Base-by-base conservation (phyloP, 805 yeast genomes). In the Diddensiella caesifluorescens region DNA sequence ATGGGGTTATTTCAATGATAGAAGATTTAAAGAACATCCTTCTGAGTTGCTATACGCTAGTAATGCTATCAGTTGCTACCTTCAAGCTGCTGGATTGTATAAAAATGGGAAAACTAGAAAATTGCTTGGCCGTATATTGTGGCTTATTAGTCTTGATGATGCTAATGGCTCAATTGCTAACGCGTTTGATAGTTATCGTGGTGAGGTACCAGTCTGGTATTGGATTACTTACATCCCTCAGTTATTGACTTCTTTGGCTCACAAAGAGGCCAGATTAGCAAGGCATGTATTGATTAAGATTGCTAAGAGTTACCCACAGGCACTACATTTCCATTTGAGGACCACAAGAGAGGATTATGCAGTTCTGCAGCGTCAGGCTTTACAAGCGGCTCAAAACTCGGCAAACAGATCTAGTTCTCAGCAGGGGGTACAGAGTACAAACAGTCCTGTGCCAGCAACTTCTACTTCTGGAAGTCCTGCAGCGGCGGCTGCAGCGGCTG, bases 211-310 rank as follows among this genome's bases (percentile, higher is more conserved):
- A 3, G 95, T 90, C 2, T 92, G 99, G 99, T 90, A 90, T 62
- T 92, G 97, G 97, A 87, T 92, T 34, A 87, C 97, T 0, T 92
- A 83, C 56, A 88, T 92, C 51, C 98, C 98, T 2, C 98, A 94
- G 63, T 69, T 92, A 46, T 69, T 92, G 52, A 82, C 96, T 0
- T 81, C 95, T 0, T 69, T 92, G 46, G 85, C 97, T 1, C 95
- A 88, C 53, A 83, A 79, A 53, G 97, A 92, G 60, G 97, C 97
- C 0, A 74, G 77, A 42, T 71, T 88, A 61, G 96, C 90, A 2
- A 80, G 95, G 47, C 88, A 80, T 54, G 83, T 92, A 33, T 71
- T 92, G 58, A 83, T 88, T 41, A 73, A 92, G 51, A 92, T 92
- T 57, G 98, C 98, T 1, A 92, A 92, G 68, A 81, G 88, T 40